Evolutionary conservation across 495 filamentous ascomycete genomes (phyloP), one percentile per base, ranked within the genome.

Genomic region (Rostrohypoxylon terebratum): DNA sequence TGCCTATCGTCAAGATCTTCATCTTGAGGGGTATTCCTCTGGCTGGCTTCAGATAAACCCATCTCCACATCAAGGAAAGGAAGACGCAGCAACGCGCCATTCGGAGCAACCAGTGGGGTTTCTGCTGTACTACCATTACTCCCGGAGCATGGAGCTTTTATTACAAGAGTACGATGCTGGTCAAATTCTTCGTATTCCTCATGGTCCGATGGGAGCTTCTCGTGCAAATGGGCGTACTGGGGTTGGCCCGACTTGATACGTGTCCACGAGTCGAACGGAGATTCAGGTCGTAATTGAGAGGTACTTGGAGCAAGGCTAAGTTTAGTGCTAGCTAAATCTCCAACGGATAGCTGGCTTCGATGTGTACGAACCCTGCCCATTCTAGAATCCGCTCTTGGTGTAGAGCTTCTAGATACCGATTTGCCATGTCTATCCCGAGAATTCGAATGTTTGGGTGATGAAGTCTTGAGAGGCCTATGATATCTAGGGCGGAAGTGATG

Each of bases 211-310:
- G 10, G 23, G 11, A n/a, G 2, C 34, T 73, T 73, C 3, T 61
- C 61, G 3, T 69, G 40, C 38, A 66, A 48, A 62, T 73, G 71
- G 36, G 47, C 47, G 8, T 67, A 60, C 53, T 78, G 64, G n/a
- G 66, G 48, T 31, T 67, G 86, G 3, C 87, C 87, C 23, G 83
- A 84, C 77, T 95, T 96, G 21, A 93, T 83, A 57, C 88, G 87
- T 33, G 89, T 88, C 91, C 92, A 96, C 3, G 75, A 77, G 59
- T 81, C 78, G 64, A 94, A 93, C 11, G 83, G 80, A 4, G 82
- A 82, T 6, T 75, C 68, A 5, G 62, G 25, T 62, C 77, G 60
- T 65, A 61, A 33, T 53, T 31, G 68, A 44, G 76, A 20, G 42
- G 31, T 57, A 13, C 68, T 71, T 11, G 65, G 65, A 47, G 65